These are phyloP conservation scores for Schoenoplectus triqueter DNA, from an alignment of 202 grass and related monocot species.

Conservation along the genomic window DNA sequence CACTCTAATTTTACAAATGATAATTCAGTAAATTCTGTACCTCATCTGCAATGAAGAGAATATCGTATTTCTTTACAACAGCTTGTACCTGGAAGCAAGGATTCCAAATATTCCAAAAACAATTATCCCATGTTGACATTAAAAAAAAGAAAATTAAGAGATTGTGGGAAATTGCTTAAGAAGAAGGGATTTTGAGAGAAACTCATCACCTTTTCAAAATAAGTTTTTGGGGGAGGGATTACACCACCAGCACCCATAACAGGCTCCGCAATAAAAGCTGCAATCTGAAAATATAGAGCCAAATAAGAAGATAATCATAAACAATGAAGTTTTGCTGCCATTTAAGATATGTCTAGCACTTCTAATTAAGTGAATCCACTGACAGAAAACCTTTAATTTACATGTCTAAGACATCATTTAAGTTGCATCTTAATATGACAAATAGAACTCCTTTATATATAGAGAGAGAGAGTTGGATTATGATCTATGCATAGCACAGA, in stretches of 20 bases:
- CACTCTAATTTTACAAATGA: constrained; percentile 17
- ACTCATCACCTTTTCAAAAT: constrained; percentile 91
- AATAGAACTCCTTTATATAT: not conserved
- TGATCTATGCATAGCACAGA: too few species aligned
- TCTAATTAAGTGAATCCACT: not conserved
- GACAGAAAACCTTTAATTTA: constrained; percentile 12
- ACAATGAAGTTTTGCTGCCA: not conserved
- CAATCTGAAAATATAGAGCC: constrained; percentile 64
- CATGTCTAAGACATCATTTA: not conserved
- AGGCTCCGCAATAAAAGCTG: constrained; percentile 91
- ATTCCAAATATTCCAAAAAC: constrained; percentile 18
- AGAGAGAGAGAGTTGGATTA: too few species aligned
- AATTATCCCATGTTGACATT: constrained; percentile 30
- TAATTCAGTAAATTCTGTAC: constrained; percentile 40
- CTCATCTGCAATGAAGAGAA: constrained; percentile 99
- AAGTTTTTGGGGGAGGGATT: constrained; percentile 86
- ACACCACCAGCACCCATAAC: constrained; percentile 99
- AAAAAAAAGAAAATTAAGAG: constrained; percentile 10
- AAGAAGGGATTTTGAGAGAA: not conserved
- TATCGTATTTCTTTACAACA: constrained; percentile 89
- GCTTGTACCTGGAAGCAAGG: constrained; percentile 70
- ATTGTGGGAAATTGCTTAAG: constrained; percentile 4
- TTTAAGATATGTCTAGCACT: not conserved
- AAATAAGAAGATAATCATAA: constrained; percentile 6
- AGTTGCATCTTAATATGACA: constrained; percentile 5